Conservation (phyloP, 73 alveolate species). For the Paraurostyla sp. region DNA sequence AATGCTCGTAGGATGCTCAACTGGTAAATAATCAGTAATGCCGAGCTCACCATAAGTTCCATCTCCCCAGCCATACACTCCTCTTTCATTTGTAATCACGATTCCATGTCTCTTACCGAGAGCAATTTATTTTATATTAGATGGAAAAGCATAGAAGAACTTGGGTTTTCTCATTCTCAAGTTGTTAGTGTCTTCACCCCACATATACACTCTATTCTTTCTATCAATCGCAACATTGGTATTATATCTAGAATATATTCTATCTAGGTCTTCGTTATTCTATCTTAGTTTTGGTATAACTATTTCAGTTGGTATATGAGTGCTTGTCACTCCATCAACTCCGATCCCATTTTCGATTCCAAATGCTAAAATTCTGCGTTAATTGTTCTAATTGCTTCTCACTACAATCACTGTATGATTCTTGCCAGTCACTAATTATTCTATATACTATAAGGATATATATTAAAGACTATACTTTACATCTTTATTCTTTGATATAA, state of each 20-base stretch:
- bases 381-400: not conserved
- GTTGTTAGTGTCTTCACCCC: conserved; percentile 56
- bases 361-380: conserved; percentile 16
- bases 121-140: conserved; percentile 2
- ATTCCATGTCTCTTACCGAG: conserved; percentile 59
- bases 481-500: not conserved
- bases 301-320: conserved; percentile 27
- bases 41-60: conserved; percentile 74
- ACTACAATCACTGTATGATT: conserved; percentile 25
- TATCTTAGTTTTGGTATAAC: not conserved
- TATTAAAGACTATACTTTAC: not conserved
- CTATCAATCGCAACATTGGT: not conserved
- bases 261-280: not conserved
- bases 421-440: conserved; percentile 4
- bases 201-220: not conserved
- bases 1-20: not conserved
- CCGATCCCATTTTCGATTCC: conserved; percentile 46
- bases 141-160: not conserved
- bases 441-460: not conserved
- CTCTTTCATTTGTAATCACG: conserved; percentile 6
- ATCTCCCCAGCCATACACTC: conserved; percentile 66
- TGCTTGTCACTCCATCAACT: not conserved
- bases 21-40: not conserved
- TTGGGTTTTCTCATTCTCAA: conserved; percentile 47
- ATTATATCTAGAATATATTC: conserved; percentile 19